These are phyloP conservation scores for Silybum marianum DNA, from an alignment of 129 eudicot genomes.

Conservation along the genomic window DNA sequence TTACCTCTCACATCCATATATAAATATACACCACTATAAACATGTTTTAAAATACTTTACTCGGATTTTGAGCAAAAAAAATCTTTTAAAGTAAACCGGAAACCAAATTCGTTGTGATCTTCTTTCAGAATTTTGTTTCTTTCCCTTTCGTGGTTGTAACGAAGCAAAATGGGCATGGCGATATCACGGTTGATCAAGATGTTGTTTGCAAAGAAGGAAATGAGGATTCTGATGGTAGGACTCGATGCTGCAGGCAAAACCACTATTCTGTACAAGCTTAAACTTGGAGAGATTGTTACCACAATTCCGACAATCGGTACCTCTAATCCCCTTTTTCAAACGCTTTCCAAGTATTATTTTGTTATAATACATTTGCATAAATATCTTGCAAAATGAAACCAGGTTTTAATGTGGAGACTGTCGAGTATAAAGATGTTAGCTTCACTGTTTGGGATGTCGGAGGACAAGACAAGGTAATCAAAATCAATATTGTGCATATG, in stretches of 20 bases:
- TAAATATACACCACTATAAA: neutral
- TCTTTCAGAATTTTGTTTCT: neutral
- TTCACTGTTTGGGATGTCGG: constrained; percentile 83
- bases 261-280: constrained; percentile 72
- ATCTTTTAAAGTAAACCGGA: neutral
- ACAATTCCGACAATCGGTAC: constrained; percentile 79
- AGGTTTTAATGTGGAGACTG: constrained; percentile 81
- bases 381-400: constrained; percentile 1
- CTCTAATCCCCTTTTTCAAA: neutral
- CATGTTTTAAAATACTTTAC: neutral
- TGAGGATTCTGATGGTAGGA: constrained; percentile 81
- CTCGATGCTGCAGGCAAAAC: constrained; percentile 87
- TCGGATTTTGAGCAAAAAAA: neutral
- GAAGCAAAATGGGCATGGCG: constrained; percentile 49
- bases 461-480: constrained; percentile 69
- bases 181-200: constrained; percentile 45
- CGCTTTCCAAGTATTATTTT: neutral
- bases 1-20: neutral
- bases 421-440: constrained; percentile 70
- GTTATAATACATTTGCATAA: neutral
- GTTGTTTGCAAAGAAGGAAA: constrained; percentile 72
- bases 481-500: neutral
- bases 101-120: neutral
- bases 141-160: neutral
- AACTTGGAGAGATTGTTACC: constrained; percentile 71